Percentiles rank a stretch among this genome's conserved stretches.
Evolutionary conservation across 208 protist species (phyloP).

Genomic region (Leptomonas pyrrhocoris): DNA sequence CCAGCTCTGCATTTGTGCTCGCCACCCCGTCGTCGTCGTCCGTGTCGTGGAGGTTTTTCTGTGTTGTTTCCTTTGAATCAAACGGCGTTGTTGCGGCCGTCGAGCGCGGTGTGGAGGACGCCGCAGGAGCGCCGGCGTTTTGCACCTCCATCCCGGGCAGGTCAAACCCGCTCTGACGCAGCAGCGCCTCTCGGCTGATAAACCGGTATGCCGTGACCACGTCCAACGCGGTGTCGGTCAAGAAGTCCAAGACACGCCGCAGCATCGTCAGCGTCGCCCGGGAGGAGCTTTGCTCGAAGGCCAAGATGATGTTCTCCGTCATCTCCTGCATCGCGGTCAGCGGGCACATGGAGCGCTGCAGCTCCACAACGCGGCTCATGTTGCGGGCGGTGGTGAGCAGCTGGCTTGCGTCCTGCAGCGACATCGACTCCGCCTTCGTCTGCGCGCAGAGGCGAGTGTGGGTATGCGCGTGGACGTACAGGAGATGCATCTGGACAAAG

Average conservation of each 20-base stretch:
- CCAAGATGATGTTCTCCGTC: slow-evolving; percentile 79
- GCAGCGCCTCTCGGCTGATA: slow-evolving; percentile 61
- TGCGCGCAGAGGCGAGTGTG: slow-evolving; percentile 58
- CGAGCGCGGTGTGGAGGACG: background rate
- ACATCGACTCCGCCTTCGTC: slow-evolving; percentile 29
- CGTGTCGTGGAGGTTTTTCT: background rate
- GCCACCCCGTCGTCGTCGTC: background rate
- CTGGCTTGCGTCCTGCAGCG: slow-evolving; percentile 30
- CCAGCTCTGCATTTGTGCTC: background rate
- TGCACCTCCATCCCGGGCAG: slow-evolving; percentile 31
- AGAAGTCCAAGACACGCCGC: slow-evolving; percentile 62
- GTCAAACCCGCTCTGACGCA: slow-evolving; percentile 55
- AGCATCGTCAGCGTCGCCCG: slow-evolving; percentile 73
- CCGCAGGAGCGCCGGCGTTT: background rate
- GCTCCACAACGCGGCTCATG: slow-evolving; percentile 26
- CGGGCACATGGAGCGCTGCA: slow-evolving; percentile 52
- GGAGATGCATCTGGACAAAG: slow-evolving; percentile 66
- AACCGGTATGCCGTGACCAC: slow-evolving; percentile 69
- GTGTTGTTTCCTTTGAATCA: no score
- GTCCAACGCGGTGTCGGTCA: slow-evolving; percentile 80
- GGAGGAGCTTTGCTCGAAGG: slow-evolving; percentile 74
- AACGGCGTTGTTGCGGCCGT: background rate
- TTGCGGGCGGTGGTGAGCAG: slow-evolving; percentile 19
- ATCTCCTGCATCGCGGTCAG: slow-evolving; percentile 71
- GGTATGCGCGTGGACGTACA: slow-evolving; percentile 50